Conservation (phyloP, 805 yeast genomes). For the Metschnikowia gruessii region DNA sequence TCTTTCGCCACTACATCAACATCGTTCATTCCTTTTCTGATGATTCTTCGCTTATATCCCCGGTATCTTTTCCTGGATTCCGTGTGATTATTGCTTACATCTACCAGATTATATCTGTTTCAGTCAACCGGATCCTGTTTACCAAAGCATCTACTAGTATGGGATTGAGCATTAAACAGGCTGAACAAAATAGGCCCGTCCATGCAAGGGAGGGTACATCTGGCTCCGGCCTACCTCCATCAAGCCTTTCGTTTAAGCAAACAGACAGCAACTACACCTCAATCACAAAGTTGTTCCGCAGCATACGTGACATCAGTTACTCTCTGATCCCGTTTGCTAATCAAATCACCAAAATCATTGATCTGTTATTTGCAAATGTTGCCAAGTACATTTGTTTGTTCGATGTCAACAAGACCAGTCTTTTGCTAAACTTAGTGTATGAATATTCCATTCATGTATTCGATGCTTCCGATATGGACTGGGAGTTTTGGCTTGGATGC, state of each 20-base stretch:
- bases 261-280: slow-evolving; percentile 37
- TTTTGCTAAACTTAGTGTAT: slow-evolving; percentile 38
- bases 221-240: slow-evolving; percentile 6
- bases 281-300: slow-evolving; percentile 39
- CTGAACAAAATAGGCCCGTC: background rate
- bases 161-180: slow-evolving; percentile 1
- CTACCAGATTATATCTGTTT: slow-evolving; percentile 39
- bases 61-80: slow-evolving; percentile 39
- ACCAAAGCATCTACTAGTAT: slow-evolving; percentile 6
- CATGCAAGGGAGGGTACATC: slow-evolving; percentile 2
- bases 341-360: slow-evolving; percentile 27
- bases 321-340: slow-evolving; percentile 21
- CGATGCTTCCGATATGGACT: slow-evolving; percentile 44
- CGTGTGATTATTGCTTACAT: slow-evolving; percentile 45
- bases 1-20: slow-evolving; percentile 54
- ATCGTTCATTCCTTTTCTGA: slow-evolving; percentile 20
- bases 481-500: slow-evolving; percentile 76
- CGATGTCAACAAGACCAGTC: slow-evolving; percentile 38
- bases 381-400: slow-evolving; percentile 38
- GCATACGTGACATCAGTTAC: slow-evolving; percentile 35
- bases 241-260: slow-evolving; percentile 21
- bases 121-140: slow-evolving; percentile 22
- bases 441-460: slow-evolving; percentile 38
- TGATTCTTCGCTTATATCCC: slow-evolving; percentile 4
- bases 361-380: slow-evolving; percentile 31